Evolutionary conservation across 257 asterid species (phyloP).

Genomic region (Nicotiana undulata): DNA sequence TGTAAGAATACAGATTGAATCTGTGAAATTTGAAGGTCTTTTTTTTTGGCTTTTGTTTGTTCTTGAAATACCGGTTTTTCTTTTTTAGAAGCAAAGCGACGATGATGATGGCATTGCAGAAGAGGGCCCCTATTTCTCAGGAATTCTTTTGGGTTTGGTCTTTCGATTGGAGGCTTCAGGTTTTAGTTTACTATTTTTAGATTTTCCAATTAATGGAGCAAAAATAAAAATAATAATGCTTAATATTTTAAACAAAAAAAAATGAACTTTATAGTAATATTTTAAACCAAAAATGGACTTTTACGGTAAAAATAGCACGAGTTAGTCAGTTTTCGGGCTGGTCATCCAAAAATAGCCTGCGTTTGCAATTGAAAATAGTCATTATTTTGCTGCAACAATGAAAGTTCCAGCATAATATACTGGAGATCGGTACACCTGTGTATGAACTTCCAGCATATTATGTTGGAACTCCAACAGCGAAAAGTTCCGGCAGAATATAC

Average conservation of each 20-base stretch:
- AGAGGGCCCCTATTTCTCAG: background rate
- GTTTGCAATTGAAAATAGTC: no score
- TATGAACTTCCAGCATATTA: no score
- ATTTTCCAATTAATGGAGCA: background rate
- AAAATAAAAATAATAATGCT: background rate
- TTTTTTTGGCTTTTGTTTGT: background rate
- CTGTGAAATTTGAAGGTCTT: background rate
- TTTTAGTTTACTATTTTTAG: background rate
- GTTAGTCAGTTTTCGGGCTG: no score
- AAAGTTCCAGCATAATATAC: no score
- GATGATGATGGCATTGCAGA: constrained; percentile 5
- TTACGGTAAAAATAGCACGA: background rate
- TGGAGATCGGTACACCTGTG: no score
- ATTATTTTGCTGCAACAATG: no score
- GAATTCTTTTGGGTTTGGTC: background rate
- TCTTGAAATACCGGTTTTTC: constrained; percentile 19
- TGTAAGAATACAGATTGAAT: background rate
- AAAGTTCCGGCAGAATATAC: no score
- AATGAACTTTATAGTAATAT: background rate
- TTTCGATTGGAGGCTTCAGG: background rate
- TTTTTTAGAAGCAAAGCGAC: constrained; percentile 28
- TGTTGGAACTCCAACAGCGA: no score
- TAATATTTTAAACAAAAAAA: background rate
- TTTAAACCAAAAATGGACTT: background rate
- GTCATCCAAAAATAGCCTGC: no score